Evolutionary conservation across 345 rosid genomes (phyloP).

Genomic region (Hibiscus tridactylites): DNA sequence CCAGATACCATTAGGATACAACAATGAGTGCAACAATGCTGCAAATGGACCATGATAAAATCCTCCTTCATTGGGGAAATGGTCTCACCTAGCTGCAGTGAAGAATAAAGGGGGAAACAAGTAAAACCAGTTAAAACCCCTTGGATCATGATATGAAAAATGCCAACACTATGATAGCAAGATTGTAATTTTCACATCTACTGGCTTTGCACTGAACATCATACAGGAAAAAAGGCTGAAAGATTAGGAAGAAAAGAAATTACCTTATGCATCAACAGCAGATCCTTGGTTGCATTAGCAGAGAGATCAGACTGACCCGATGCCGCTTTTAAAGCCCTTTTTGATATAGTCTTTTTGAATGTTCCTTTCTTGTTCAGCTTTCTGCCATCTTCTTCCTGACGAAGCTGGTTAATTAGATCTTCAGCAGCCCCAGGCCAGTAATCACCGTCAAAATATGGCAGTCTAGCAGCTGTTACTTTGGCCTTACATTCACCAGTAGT

Average conservation of each 20-base stretch:
- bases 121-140: background rate
- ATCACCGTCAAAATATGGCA: conserved; percentile 99
- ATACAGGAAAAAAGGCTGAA: conserved; percentile 6
- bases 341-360: conserved; percentile 73
- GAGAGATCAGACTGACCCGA: conserved; percentile 93
- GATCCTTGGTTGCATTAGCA: conserved; percentile 83
- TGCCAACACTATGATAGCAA: background rate
- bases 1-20: conserved; percentile 88
- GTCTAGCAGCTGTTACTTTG: conserved; percentile 93
- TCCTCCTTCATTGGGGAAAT: conserved; percentile 98
- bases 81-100: conserved; percentile 92
- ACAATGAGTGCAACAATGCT: conserved; percentile 85
- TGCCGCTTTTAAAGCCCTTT: conserved; percentile 86
- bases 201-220: background rate
- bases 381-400: conserved; percentile 93
- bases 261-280: conserved; percentile 94
- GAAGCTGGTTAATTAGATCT: conserved; percentile 79
- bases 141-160: background rate
- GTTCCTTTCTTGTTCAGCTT: conserved; percentile 82
- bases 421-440: conserved; percentile 99
- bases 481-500: conserved; percentile 82
- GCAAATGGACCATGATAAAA: conserved; percentile 98
- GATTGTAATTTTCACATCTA: background rate
- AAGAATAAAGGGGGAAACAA: conserved; percentile 5
- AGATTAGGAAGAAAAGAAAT: conserved; percentile 15